These are phyloP conservation scores for Colletotrichum eremochloae DNA, from an alignment of 2,329 filamentous ascomycete species.

Conservation along the genomic window DNA sequence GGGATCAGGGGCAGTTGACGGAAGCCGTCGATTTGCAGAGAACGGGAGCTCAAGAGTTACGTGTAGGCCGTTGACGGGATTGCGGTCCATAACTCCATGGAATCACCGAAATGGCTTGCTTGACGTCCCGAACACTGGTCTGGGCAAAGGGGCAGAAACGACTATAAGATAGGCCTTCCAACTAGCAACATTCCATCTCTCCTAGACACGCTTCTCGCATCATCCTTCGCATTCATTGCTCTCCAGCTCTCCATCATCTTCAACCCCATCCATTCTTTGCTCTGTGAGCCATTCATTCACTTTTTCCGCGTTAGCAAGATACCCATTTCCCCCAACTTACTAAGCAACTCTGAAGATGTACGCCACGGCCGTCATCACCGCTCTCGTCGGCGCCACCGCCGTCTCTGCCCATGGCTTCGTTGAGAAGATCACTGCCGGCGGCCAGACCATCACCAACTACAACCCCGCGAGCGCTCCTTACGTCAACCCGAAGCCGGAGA, in stretches of 20 bases:
- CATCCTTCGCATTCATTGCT: slow-evolving; percentile 37
- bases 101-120: slow-evolving; percentile 5
- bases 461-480: slow-evolving; percentile 46
- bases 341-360: slow-evolving; percentile 27
- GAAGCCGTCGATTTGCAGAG: background rate
- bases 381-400: slow-evolving; percentile 44
- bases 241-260: slow-evolving; percentile 28
- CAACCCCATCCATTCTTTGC: slow-evolving; percentile 35
- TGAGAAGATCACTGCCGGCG: slow-evolving; percentile 48
- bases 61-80: slow-evolving; percentile 22
- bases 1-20: background rate
- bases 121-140: slow-evolving; percentile 8
- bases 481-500: slow-evolving; percentile 46
- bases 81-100: slow-evolving; percentile 29
- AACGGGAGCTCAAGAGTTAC: background rate
- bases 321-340: background rate
- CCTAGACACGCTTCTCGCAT: slow-evolving; percentile 22
- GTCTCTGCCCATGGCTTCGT: slow-evolving; percentile 52
- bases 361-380: slow-evolving; percentile 44
- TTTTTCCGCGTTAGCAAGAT: slow-evolving; percentile 19
- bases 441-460: slow-evolving; percentile 49
- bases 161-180: slow-evolving; percentile 33
- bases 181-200: background rate
- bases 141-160: background rate
- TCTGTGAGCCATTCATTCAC: slow-evolving; percentile 39